Conservation (phyloP, 2,329 filamentous ascomycete species). For the Cercospora sp. region DNA sequence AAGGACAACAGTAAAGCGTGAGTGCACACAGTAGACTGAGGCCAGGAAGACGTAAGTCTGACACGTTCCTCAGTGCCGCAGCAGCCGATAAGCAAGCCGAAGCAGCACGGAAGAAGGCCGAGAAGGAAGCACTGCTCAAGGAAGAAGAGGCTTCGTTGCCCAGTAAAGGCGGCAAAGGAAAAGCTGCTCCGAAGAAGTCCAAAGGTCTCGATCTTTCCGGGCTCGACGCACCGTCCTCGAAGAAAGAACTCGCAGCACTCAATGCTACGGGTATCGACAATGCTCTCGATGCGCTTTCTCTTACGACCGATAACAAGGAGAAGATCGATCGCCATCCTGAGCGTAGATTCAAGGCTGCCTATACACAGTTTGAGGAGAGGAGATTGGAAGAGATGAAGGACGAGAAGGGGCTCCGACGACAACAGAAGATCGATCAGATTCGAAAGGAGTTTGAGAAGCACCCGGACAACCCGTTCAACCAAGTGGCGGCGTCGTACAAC, state of each 20-base stretch:
- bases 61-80: conserved; percentile 62
- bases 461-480: conserved; percentile 93
- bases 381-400: conserved; percentile 80
- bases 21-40: conserved; percentile 38
- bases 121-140: conserved; percentile 76
- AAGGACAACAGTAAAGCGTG: conserved; percentile 89
- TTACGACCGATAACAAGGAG: conserved; percentile 59
- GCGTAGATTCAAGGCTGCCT: conserved; percentile 82
- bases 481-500: conserved; percentile 74
- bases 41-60: conserved; percentile 10
- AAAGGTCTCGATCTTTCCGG: conserved; percentile 73
- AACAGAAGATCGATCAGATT: conserved; percentile 82
- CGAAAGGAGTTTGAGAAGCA: conserved; percentile 93
- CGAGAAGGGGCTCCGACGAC: conserved; percentile 75
- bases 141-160: conserved; percentile 74
- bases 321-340: conserved; percentile 90
- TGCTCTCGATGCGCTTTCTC: conserved; percentile 78
- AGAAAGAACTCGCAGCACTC: conserved; percentile 58
- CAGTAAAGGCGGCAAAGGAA: conserved; percentile 66
- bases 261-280: conserved; percentile 91
- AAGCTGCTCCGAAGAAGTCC: conserved; percentile 60
- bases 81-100: conserved; percentile 83
- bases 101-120: conserved; percentile 83
- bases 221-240: conserved; percentile 60
- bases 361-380: conserved; percentile 76